Evolutionary conservation across 2,329 filamentous ascomycete species (phyloP), one percentile per base, ranked within the genome.

Genomic region (Drechmeria coniospora): DNA sequence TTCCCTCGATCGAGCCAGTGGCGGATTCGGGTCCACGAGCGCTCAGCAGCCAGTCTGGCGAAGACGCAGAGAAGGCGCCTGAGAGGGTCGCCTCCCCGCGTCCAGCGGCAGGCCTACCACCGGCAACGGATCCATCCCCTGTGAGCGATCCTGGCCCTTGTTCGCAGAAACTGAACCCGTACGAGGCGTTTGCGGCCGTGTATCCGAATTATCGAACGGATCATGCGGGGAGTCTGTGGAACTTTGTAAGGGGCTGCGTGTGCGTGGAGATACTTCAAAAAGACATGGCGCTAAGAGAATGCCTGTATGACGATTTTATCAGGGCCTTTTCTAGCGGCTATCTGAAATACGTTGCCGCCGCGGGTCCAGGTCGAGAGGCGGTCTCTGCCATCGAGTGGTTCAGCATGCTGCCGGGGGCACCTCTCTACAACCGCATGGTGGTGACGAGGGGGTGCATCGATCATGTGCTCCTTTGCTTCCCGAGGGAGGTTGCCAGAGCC

Each of bases 291-390:
- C 39, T 67, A 12, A 49, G 53, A 9, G 51, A 54, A 15, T 63
- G 48, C 29, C 39, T 66, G 0, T 69, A 58, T 32, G 67, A 71
- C 36, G 66, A 70, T 30, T 65, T 68, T 28, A 56, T 71, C 17
- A 47, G 56, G 6, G 41, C 46, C 2, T 68, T 60, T 27, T 47
- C 54, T 2, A 42, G 41, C 1, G 50, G 55, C 1, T 71, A 56
- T 35, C 35, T 54, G 6, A 35, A 40, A 1, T 67, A 68, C 29
- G 49, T 59, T 15, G 30, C 40, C 2, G 37, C 39, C 3, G 31
- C 42, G 2, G 39, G 43, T 5, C 33, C 35, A 3, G 35, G 34
- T 3, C 39, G 41, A 14, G 40, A 47, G 14, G 35, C 49, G 1
- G 45, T 58, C 7, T 44, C 52, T 3, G 55, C 54, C 2, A 41